Evolutionary conservation across 129 eudicot species (phyloP).

Genomic region (Oenanthe sinensis): DNA sequence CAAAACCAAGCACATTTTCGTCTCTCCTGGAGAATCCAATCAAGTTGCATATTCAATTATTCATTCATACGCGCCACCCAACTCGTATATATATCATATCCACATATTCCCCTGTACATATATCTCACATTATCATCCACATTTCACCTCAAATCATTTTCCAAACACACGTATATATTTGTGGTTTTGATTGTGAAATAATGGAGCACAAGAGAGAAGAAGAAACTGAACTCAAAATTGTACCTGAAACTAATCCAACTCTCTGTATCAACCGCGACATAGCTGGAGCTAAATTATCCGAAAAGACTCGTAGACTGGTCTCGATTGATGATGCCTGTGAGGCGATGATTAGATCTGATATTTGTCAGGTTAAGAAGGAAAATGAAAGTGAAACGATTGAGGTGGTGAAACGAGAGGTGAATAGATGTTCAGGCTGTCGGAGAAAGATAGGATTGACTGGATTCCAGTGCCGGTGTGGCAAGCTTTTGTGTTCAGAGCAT

Average conservation of each 20-base stretch:
- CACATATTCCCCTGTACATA: neutral
- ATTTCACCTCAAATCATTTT: no score
- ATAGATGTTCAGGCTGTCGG: constrained; percentile 15
- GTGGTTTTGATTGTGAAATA: neutral
- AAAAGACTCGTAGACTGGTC: neutral
- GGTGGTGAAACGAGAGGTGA: constrained; percentile 10
- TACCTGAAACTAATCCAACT: neutral
- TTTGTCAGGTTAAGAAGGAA: neutral
- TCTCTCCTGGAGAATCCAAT: neutral
- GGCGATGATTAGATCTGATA: neutral
- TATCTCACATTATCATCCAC: neutral
- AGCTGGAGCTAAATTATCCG: neutral
- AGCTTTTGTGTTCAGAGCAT: constrained; percentile 14
- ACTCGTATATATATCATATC: neutral
- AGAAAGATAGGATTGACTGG: constrained; percentile 20
- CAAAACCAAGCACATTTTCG: neutral
- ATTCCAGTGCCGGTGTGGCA: constrained; percentile 17
- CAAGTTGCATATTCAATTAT: neutral
- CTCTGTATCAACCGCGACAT: neutral
- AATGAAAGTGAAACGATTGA: neutral
- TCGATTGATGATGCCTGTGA: neutral
- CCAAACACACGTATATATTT: no score
- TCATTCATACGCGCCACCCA: neutral
- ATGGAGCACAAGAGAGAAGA: neutral
- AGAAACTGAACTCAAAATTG: neutral